Conservation (phyloP, 345 rosid species). For the Murraya koenigii region DNA sequence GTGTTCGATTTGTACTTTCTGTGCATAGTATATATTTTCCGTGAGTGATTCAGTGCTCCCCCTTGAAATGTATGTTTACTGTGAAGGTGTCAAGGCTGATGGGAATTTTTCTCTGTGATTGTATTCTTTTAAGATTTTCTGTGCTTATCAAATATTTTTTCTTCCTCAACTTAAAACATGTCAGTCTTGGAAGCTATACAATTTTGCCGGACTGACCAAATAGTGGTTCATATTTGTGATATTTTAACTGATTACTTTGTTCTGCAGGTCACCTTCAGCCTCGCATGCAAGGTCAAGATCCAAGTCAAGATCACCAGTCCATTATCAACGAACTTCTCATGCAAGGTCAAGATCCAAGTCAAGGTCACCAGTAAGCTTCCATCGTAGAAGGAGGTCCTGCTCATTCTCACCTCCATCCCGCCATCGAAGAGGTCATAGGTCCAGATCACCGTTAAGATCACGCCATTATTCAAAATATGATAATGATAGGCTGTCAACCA, state of each 20-base stretch:
- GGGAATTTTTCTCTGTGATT: background rate
- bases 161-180: background rate
- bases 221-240: background rate
- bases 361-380: conserved; percentile 65
- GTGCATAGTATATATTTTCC: background rate
- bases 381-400: conserved; percentile 62
- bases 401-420: conserved; percentile 66
- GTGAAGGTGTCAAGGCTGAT: background rate
- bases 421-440: conserved; percentile 54
- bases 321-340: conserved; percentile 28
- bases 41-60: background rate
- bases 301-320: conserved; percentile 74
- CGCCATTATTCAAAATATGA: conserved; percentile 56
- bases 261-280: conserved; percentile 10
- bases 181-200: conserved; percentile 6
- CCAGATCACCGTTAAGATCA: conserved; percentile 68
- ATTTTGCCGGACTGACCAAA: background rate
- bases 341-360: conserved; percentile 76
- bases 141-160: background rate
- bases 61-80: background rate
- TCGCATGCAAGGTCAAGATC: conserved; percentile 73
- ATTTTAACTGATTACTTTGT: background rate
- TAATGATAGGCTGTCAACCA: conserved; percentile 48
- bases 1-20: background rate
- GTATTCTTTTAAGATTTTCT: background rate